A percentile compares a stretch with the other conserved stretches of the same genome.
These are phyloP conservation scores for Pythium brassicae DNA, from an alignment of 352 stramenopile genomes.

Conservation along the genomic window DNA sequence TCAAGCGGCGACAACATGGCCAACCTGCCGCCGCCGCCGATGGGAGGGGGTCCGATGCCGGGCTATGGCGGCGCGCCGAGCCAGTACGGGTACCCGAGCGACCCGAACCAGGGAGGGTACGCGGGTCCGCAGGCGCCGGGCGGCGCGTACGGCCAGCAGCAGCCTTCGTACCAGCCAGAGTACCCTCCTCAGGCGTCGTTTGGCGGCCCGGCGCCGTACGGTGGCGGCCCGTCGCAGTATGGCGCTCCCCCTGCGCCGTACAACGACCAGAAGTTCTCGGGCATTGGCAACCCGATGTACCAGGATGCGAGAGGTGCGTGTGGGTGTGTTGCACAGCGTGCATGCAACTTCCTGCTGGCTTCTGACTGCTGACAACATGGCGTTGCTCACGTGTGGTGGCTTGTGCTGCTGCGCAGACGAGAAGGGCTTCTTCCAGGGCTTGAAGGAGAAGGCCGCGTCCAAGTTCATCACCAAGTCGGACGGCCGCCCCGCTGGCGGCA, in stretches of 20 bases:
- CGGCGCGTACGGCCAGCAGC: conserved; percentile 33
- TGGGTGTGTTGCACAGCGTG: not conserved
- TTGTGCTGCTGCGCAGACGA: conserved; percentile 36
- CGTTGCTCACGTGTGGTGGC: not conserved
- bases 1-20: conserved; percentile 43
- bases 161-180: conserved; percentile 40
- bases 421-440: conserved; percentile 83
- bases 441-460: conserved; percentile 82
- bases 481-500: conserved; percentile 33
- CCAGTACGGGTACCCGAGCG: conserved; percentile 45
- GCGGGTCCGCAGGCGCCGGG: conserved; percentile 25
- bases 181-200: conserved; percentile 33
- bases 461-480: conserved; percentile 77
- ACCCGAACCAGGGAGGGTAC: conserved; percentile 45
- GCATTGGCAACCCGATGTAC: conserved; percentile 95
- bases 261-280: conserved; percentile 83
- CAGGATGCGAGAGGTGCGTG: conserved; percentile 74
- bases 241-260: conserved; percentile 35
- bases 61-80: conserved; percentile 34
- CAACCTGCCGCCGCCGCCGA: conserved; percentile 37
- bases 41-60: conserved; percentile 50
- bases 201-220: too few relatives aligned
- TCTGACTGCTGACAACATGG: too few relatives aligned
- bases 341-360: too few relatives aligned
- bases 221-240: conserved; percentile 28